Conservation (phyloP, 2,329 filamentous ascomycete species). For the Trichoderma hamatum region DNA sequence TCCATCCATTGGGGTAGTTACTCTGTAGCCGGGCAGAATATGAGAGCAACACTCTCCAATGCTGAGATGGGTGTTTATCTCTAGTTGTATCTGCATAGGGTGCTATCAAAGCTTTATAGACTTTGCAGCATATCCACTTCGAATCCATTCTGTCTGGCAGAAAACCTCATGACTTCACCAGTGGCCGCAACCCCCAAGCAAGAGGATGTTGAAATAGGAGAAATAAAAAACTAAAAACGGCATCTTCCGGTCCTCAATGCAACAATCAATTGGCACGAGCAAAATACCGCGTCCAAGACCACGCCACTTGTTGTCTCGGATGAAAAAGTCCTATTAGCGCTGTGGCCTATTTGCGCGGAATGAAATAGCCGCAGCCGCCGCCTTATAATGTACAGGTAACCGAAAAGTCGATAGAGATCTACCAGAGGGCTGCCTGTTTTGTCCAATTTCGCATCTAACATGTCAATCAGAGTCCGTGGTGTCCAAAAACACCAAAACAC, state of each 20-base stretch:
- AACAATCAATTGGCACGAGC: background rate
- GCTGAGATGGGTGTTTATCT: background rate
- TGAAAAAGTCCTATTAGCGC: background rate
- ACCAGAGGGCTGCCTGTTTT: conserved; percentile 9
- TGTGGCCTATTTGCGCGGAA: background rate
- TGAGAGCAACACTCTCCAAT: background rate
- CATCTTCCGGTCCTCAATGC: background rate
- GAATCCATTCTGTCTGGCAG: background rate
- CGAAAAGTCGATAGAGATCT: conserved; percentile 8
- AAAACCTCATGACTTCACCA: background rate
- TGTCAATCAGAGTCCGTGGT: background rate
- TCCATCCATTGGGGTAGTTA: background rate
- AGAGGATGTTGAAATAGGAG: background rate
- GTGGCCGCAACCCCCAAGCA: background rate
- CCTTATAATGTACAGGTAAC: background rate
- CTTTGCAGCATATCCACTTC: background rate
- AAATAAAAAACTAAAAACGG: background rate
- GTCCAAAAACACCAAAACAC: conserved; percentile 8
- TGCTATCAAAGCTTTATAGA: too few relatives aligned
- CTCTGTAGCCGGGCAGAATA: background rate
- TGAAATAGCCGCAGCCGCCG: conserved; percentile 23
- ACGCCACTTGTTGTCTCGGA: background rate
- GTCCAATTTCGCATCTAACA: conserved; percentile 1
- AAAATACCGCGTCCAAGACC: conserved; percentile 23
- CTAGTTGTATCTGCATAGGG: background rate